Conservation (phyloP, 768 basidiomycete genomes). For the Russula abietina region DNA sequence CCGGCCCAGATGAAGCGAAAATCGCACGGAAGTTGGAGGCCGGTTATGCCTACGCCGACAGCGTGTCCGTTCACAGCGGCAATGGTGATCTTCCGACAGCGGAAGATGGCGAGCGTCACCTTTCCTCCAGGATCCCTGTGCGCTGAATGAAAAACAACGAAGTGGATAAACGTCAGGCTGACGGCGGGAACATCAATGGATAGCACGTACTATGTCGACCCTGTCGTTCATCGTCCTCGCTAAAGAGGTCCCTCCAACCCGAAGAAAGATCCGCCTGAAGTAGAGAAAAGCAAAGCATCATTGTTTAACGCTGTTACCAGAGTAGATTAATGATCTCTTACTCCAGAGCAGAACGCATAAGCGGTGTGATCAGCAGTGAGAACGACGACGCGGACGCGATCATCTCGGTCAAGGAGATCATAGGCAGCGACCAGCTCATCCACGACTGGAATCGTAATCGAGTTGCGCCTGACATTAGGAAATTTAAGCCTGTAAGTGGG, state of each 20-base stretch:
- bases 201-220: constrained; percentile 40
- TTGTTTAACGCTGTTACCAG: neutral
- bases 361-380: constrained; percentile 47
- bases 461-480: constrained; percentile 40
- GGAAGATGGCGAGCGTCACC: constrained; percentile 42
- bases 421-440: constrained; percentile 41
- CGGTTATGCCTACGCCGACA: constrained; percentile 47
- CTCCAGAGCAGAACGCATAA: constrained; percentile 51
- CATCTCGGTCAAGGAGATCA: constrained; percentile 45
- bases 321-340: constrained; percentile 27
- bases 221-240: constrained; percentile 39
- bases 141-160: constrained; percentile 28
- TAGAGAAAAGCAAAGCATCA: neutral
- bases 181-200: neutral
- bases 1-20: constrained; percentile 49
- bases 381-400: constrained; percentile 46
- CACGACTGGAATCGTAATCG: constrained; percentile 33
- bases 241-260: constrained; percentile 41
- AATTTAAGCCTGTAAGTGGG: neutral
- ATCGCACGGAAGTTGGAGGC: constrained; percentile 46
- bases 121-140: constrained; percentile 47
- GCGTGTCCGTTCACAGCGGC: constrained; percentile 48
- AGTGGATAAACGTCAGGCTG: neutral
- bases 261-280: constrained; percentile 44
- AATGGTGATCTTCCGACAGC: constrained; percentile 51